Conservation (phyloP, 2,329 filamentous ascomycete genomes). For the Epichloe brachyelytri region DNA sequence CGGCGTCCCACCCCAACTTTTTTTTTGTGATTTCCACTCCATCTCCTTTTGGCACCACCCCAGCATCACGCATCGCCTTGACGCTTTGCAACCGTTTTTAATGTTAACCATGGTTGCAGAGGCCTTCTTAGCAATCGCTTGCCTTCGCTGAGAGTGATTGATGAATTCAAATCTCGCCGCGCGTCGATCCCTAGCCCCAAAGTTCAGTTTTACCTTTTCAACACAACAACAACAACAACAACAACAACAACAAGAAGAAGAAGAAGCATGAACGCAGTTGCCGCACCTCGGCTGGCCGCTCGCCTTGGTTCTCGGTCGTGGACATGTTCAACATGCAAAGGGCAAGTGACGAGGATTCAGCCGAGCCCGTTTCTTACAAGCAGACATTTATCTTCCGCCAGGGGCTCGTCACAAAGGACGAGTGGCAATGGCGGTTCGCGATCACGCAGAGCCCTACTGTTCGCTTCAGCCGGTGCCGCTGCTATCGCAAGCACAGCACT, state of each 20-base stretch:
- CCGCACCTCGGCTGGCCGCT: slow-evolving; percentile 24
- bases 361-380: slow-evolving; percentile 13
- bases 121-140: background rate
- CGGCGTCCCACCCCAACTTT: slow-evolving; percentile 5
- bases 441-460: slow-evolving; percentile 25
- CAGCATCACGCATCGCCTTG: background rate
- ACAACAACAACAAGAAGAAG: no score
- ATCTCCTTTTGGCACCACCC: background rate
- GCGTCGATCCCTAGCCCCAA: background rate
- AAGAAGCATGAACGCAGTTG: slow-evolving; percentile 29
- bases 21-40: background rate
- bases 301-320: slow-evolving; percentile 27
- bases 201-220: background rate
- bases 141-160: slow-evolving; percentile 6
- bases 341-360: slow-evolving; percentile 23
- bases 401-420: slow-evolving; percentile 11
- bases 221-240: slow-evolving; percentile 5
- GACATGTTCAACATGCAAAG: slow-evolving; percentile 34
- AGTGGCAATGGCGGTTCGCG: slow-evolving; percentile 8
- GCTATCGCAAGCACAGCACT: slow-evolving; percentile 34
- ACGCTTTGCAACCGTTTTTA: background rate
- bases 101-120: slow-evolving; percentile 7
- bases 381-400: slow-evolving; percentile 19
- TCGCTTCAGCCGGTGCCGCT: slow-evolving; percentile 38
- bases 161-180: background rate